These are phyloP conservation scores for Podospora pseudocomata DNA, from an alignment of 495 filamentous ascomycete species.

Conservation along the genomic window DNA sequence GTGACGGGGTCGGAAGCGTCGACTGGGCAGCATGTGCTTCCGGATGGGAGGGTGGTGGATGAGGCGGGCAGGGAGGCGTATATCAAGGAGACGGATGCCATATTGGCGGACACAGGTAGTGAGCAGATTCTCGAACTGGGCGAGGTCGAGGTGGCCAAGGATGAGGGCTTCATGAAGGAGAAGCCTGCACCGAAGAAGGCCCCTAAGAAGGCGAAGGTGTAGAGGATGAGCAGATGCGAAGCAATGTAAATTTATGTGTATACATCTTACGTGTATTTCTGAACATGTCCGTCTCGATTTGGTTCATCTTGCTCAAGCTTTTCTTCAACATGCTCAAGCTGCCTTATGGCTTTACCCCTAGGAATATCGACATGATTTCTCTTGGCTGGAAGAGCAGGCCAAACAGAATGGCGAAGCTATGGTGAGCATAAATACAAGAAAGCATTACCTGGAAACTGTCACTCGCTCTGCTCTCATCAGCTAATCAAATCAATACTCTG, in stretches of 20 bases:
- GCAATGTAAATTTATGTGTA: constrained; percentile 2
- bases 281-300: too few relatives aligned
- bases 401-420: too few relatives aligned
- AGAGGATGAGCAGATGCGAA: background rate
- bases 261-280: background rate
- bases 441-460: too few relatives aligned
- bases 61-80: constrained; percentile 19
- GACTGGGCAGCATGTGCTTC: background rate
- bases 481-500: too few relatives aligned
- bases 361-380: too few relatives aligned
- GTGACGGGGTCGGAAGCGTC: background rate
- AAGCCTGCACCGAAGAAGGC: background rate
- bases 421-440: too few relatives aligned
- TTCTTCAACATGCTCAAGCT: too few relatives aligned
- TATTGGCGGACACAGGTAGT: constrained; percentile 37
- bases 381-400: too few relatives aligned
- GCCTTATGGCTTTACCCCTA: too few relatives aligned
- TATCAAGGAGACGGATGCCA: constrained; percentile 39
- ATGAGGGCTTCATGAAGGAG: constrained; percentile 30
- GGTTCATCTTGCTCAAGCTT: too few relatives aligned
- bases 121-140: constrained; percentile 41
- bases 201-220: background rate
- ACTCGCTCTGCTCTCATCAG: too few relatives aligned
- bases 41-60: background rate
- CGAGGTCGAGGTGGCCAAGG: constrained; percentile 12